These are phyloP conservation scores for Detonula confervacea DNA, from an alignment of 352 stramenopile species.

Conservation along the genomic window DNA sequence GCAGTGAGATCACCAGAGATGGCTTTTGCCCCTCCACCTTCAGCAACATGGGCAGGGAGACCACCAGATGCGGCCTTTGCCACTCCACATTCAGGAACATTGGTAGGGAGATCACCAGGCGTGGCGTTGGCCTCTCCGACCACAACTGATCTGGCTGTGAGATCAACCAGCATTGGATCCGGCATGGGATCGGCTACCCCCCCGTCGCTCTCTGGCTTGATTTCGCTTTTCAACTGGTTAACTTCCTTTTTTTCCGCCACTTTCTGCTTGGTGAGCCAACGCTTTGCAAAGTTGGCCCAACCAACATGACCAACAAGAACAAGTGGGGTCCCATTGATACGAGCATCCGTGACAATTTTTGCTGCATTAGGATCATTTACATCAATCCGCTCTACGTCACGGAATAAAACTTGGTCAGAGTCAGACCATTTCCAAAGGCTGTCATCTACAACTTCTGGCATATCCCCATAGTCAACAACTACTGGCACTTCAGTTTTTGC, in stretches of 20 bases:
- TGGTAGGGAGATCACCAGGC: too few relatives aligned
- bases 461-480: slow-evolving; percentile 12
- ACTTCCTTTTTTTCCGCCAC: slow-evolving; percentile 3
- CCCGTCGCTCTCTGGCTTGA: neutral
- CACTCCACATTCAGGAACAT: too few relatives aligned
- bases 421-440: slow-evolving; percentile 55
- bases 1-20: neutral
- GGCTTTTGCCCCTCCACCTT: neutral
- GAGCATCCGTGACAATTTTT: slow-evolving; percentile 60
- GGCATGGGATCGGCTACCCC: neutral
- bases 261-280: slow-evolving; percentile 62
- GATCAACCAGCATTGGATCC: neutral
- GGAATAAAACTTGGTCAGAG: slow-evolving; percentile 48
- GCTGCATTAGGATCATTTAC: slow-evolving; percentile 56
- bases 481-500: neutral
- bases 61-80: too few relatives aligned
- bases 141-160: too few relatives aligned
- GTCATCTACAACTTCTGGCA: slow-evolving; percentile 29
- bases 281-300: slow-evolving; percentile 76
- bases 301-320: slow-evolving; percentile 70
- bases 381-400: slow-evolving; percentile 67
- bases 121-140: too few relatives aligned
- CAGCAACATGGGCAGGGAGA: neutral
- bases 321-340: slow-evolving; percentile 69
- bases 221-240: neutral